phyloP scores from a whole-genome alignment of 805 yeast genomes.

The Schizosaccharomyces lindneri region DNA sequence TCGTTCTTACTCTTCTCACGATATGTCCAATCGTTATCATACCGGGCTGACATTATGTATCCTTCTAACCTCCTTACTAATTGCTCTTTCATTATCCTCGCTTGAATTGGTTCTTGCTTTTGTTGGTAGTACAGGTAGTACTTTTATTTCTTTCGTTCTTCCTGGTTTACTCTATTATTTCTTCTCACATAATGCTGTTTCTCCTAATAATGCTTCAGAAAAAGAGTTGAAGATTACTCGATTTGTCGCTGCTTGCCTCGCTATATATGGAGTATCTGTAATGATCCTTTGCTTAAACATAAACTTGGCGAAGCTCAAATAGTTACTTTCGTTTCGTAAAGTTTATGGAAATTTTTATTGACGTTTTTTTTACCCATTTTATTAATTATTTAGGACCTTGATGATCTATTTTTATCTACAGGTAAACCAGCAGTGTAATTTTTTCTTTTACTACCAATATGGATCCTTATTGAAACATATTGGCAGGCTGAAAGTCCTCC shows the following conservation, averaged over 20 bases:
- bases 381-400: no score
- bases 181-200: not conserved
- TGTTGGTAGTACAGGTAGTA: constrained; percentile 85
- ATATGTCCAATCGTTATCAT: not conserved
- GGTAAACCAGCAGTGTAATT: no score
- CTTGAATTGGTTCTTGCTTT: constrained; percentile 62
- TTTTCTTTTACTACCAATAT: no score
- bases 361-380: not conserved
- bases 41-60: constrained; percentile 19
- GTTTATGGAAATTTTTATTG: not conserved
- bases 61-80: constrained; percentile 29
- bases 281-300: constrained; percentile 38
- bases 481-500: not conserved
- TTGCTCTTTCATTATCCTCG: constrained; percentile 45
- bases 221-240: constrained; percentile 13
- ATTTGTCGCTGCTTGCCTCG: constrained; percentile 28
- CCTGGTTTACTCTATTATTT: constrained; percentile 43
- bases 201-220: not conserved
- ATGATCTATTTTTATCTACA: no score
- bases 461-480: no score
- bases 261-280: constrained; percentile 44
- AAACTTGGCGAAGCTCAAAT: constrained; percentile 9
- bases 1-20: not conserved
- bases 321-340: not conserved
- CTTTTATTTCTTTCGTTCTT: constrained; percentile 68